Conservation (phyloP, 139 green algal genomes). For the Helicosporidium sp. region DNA sequence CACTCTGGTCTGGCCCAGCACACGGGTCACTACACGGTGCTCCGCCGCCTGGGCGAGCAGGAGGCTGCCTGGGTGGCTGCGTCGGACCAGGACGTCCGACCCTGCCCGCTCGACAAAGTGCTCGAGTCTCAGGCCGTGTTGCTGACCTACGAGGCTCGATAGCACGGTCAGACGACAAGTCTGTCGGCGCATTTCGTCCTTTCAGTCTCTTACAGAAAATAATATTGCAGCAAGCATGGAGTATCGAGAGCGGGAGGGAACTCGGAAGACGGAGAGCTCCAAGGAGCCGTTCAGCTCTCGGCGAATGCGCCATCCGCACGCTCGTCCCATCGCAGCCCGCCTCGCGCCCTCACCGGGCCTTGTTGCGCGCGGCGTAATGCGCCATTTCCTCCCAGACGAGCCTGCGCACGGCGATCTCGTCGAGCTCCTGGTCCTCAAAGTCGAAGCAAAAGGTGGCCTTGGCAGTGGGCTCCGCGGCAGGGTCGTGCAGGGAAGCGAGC, state of each 20-base stretch:
- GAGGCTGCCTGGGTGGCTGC: neutral
- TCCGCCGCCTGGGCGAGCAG: neutral
- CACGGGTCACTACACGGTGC: neutral
- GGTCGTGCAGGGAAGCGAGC: constrained; percentile 66
- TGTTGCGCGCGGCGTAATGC: constrained; percentile 22
- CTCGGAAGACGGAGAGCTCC: too few relatives aligned
- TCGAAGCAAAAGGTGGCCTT: constrained; percentile 59
- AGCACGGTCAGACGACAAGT: too few relatives aligned
- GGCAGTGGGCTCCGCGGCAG: constrained; percentile 39
- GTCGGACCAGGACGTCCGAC: neutral
- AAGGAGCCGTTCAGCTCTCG: too few relatives aligned
- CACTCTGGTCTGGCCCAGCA: neutral
- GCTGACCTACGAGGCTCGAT: neutral
- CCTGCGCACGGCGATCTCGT: constrained; percentile 40
- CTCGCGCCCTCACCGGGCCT: neutral
- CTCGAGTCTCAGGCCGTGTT: neutral
- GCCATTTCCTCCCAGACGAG: constrained; percentile 61
- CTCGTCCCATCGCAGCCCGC: too few relatives aligned
- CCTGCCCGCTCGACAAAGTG: neutral
- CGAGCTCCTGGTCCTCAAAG: constrained; percentile 70
- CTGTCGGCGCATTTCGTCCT: neutral
- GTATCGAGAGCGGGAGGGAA: too few relatives aligned
- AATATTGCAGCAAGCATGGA: too few relatives aligned
- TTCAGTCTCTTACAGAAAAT: too few relatives aligned
- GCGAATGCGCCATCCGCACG: too few relatives aligned